These are phyloP conservation scores for Persicaria tinctoria DNA, from an alignment of 148 eudicot species.

Conservation along the genomic window DNA sequence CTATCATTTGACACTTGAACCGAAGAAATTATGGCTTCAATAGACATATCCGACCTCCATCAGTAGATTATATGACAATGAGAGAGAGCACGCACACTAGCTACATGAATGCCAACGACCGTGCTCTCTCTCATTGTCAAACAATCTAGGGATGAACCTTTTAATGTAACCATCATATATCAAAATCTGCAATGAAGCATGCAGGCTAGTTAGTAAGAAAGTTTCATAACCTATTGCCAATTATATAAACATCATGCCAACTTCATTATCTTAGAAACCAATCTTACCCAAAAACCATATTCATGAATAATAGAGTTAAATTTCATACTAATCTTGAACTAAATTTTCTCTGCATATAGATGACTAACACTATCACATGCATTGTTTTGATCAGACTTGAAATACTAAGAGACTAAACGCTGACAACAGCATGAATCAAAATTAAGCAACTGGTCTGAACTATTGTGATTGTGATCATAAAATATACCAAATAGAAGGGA, in stretches of 20 bases:
- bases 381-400: not conserved
- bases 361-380: not conserved
- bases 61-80: slow-evolving; percentile 6
- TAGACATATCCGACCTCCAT: not conserved
- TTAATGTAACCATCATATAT: not conserved
- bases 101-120: slow-evolving; percentile 7
- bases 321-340: not conserved
- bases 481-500: not conserved
- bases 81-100: slow-evolving; percentile 5
- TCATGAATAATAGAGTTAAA: not conserved
- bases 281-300: not conserved
- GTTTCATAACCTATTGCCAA: not conserved
- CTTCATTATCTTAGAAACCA: not conserved
- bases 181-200: slow-evolving; percentile 4
- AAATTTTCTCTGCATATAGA: not conserved
- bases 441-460: not conserved
- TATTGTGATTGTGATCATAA: not conserved
- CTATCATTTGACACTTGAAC: not conserved
- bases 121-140: slow-evolving; percentile 10
- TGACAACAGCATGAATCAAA: not conserved
- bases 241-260: not conserved
- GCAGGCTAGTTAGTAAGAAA: not conserved
- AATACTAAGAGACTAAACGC: not conserved
- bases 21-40: not conserved
- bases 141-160: slow-evolving; percentile 6